Base-by-base conservation (phyloP, 2,329 filamentous ascomycete genomes). In the Bipolaris victoriae region DNA sequence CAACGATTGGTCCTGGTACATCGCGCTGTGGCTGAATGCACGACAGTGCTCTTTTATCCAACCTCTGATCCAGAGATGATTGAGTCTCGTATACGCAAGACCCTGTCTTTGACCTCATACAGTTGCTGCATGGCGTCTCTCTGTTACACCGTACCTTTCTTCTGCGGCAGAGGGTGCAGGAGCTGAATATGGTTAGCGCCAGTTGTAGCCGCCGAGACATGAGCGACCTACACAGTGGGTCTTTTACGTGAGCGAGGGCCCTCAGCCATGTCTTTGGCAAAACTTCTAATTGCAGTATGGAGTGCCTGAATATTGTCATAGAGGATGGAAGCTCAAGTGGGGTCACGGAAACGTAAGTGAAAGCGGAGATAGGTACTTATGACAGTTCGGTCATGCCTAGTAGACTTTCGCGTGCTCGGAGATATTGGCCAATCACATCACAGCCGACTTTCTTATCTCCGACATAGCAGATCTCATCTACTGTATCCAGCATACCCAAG, bases 121-220 rank as follows among this genome's bases (percentile, higher is more conserved):
- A 89, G 56, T 86, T 85, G 57, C 78, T 80, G 65, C 86, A 89
- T 1, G 87, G 87, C 6, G 76, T 72, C 57, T 82, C 81, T 47
- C 84, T 82, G 66, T 89, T 83, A 66, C 86, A 89, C 45, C 82
- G 80, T 57, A 88, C 83, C 71, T 89, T 89, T 39, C 85, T 83
- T 53, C 76, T 81, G 41, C 86, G 79, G 65, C 87, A 89, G 40
- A 85, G 78, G 62, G 80, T 76, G 68, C 85, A 88, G 1, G 85
- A 80, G 15, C 81, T 85, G 46, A 31, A 44, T n/a, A 36, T 44
- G 29, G 26, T 53, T 48, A 54, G 65, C 48, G 65, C 31, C 39
- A 15, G 11, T 16, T 15, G 18, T 51, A 29, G 46, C 3, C 1
- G 26, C 13, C 15, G 20, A 2, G 4, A 26, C n/a, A 26, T 9